Base-by-base conservation (phyloP, 140 eudicot genomes). In the Senecio squalidus region DNA sequence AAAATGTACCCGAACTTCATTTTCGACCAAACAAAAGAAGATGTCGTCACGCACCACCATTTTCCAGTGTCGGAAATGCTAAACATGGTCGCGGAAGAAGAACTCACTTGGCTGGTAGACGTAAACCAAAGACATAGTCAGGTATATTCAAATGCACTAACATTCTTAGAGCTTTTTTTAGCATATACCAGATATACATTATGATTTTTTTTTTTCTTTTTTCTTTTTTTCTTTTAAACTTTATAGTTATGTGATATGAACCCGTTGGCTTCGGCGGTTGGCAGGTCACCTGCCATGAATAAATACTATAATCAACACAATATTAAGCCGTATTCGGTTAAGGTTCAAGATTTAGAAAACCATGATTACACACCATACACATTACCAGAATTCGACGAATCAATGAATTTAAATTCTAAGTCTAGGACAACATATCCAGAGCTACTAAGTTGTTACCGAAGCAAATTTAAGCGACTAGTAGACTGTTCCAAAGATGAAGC, bases 381-480 rank as follows among this genome's bases (percentile, higher is more conserved):
- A 2, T 5, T 2, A 31, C 39, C 39, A 31, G 9, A 31, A 31
- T 31, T 46, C n/a, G 14, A 30, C 20, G n/a, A 31, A 31, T 3
- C 39, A 1, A 43, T 46, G 4, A 40, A 49, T 7, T 4, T 33
- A 44, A 39, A 51, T 9, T 44, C 64, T 30, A 62, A 26, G 24
- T 33, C 41, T 21, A 14, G 16, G 17, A 17, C 16, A 18, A 40
- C 77, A 31, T 68, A 78, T 6, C 18, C 24, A 6, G 69, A 75
- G 47, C 75, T 68, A 25, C 47, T 68, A 10, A 66, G 34, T 5
- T 57, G 53, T 13, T 64, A 60, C 54, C 47, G 39, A 41, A 76
- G 62, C 27, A 46, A 64, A 33, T 20, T 58, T 15, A 71, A 22
- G 39, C 55, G 25, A 28, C 24, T 7, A 6, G 71, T 64, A 10